A percentile compares a stretch with the other conserved stretches of the same genome.
phyloP scores from a whole-genome alignment of 176 grass and related monocot species.

The Urochloa ruziziensis region DNA sequence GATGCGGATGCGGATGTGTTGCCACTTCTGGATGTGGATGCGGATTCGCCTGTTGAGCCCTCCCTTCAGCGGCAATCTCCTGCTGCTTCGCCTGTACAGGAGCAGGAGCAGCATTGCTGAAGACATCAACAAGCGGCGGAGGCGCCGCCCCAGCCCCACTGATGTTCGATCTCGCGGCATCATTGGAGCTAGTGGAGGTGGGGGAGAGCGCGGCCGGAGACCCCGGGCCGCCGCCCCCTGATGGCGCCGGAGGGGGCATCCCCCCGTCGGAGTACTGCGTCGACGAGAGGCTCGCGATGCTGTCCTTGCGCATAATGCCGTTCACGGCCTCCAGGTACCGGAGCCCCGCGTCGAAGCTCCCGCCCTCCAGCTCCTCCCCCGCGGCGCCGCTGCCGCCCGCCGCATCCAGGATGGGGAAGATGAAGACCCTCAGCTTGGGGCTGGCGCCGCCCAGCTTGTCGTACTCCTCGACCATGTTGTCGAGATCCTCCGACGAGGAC shows the following conservation, averaged over 20 bases:
- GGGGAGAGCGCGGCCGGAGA: conserved; percentile 53
- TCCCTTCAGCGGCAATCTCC: conserved; percentile 37
- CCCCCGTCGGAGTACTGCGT: conserved; percentile 64
- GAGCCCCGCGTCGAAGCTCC: conserved; percentile 39
- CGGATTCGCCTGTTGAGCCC: conserved; percentile 28
- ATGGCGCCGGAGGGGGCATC: conserved; percentile 7
- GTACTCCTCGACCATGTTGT: conserved; percentile 97
- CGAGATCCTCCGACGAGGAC: conserved; percentile 92
- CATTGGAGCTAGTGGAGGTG: conserved; percentile 51
- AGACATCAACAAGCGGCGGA: conserved; percentile 50
- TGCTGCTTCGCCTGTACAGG: conserved; percentile 33
- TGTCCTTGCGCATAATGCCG: conserved; percentile 76
- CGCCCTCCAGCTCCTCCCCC: conserved; percentile 27
- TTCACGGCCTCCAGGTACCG: conserved; percentile 77
- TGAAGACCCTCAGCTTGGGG: conserved; percentile 81
- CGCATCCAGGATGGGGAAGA: conserved; percentile 64
- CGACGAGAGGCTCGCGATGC: conserved; percentile 59
- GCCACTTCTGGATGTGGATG: conserved; percentile 20
- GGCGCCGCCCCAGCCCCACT: conserved; percentile 5
- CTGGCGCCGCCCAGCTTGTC: conserved; percentile 67
- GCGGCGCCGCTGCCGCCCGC: background rate
- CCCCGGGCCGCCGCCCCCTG: conserved; percentile 35
- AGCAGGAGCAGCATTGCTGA: conserved; percentile 26
- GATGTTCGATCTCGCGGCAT: conserved; percentile 58
- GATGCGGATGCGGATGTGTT: conserved; percentile 20